phyloP scores from a whole-genome alignment of 2,329 filamentous ascomycete species.

The Trichoderma sp. region DNA sequence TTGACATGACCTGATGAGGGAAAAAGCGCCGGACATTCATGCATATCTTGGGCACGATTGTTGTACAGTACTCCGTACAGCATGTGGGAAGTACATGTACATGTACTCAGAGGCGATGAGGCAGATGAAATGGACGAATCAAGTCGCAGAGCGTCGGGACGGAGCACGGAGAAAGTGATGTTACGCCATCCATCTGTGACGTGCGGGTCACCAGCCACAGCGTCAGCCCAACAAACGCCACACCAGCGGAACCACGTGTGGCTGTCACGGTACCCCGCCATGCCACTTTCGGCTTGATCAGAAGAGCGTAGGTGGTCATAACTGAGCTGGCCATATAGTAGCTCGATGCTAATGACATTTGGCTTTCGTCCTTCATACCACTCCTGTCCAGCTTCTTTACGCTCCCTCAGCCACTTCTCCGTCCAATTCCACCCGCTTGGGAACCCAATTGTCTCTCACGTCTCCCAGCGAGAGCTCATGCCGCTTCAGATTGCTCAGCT shows the following conservation, averaged over 20 bases:
- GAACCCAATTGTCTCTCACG: not conserved
- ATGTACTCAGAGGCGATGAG: not conserved
- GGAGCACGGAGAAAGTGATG: slow-evolving; percentile 15
- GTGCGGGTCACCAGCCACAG: not conserved
- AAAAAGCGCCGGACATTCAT: slow-evolving; percentile 14
- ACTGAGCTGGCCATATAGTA: not conserved
- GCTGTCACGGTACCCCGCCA: slow-evolving; percentile 9
- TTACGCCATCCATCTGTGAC: not conserved
- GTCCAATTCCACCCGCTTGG: not conserved
- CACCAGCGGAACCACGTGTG: slow-evolving; percentile 8
- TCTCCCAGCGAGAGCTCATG: slow-evolving; percentile 11
- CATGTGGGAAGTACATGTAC: not conserved
- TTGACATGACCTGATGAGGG: not conserved
- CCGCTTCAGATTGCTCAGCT: slow-evolving; percentile 11
- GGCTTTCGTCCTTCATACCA: not conserved
- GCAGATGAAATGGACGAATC: not conserved
- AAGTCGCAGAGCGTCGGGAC: not conserved
- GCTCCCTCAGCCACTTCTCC: not conserved
- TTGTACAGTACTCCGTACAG: not conserved
- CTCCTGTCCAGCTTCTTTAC: slow-evolving; percentile 11
- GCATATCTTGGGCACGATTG: slow-evolving; percentile 9
- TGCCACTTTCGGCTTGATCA: slow-evolving; percentile 19
- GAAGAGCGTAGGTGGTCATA: slow-evolving; percentile 20
- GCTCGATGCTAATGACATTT: not conserved
- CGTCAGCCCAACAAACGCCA: not conserved